Evolutionary conservation across 108 stramenopile species (phyloP), one percentile per base, ranked within the genome.

Genomic region (Pseudonitzschia multistriata): DNA sequence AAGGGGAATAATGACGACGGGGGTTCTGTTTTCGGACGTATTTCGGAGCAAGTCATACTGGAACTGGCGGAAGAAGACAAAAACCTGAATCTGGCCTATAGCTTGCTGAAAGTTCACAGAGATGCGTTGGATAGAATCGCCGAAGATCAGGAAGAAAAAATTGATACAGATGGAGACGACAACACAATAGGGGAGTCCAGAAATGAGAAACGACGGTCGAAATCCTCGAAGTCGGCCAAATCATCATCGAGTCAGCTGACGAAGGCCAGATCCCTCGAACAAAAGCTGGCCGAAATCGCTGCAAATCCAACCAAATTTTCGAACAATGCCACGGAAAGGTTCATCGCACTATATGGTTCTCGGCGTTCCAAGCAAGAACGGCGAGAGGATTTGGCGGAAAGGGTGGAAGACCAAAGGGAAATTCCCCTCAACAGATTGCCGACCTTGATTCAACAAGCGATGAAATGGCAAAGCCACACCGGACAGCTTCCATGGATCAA

Each of bases 391-490:
- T 68, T 96, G 29, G 92, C 84, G 1, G 80, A 82, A 39, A 49
- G 65, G 45, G 49, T 96, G 28, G 74, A 72, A 56, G 68, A 74
- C n/a, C 60, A 40, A 42, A 72, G 88, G 0, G 89, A 87, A 15
- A 77, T 84, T 17, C 94, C 95, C 3, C 59, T 84, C 49, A 77
- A 82, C 33, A 80, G 95, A 48, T 81, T 98, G 15, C 61, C 83
- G 27, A 68, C 85, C n/a, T 75, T 98, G 67, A 47, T 98, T 27
- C 93, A 95, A 47, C 94, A 97, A 70, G 95, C 96, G 2, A 72
- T 96, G 22, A 88, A 93, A 66, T 98, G 88, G 87, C 96, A 96
- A 68, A 74, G 75, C 40, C 74, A 84, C 69, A 88, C 87, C 2
- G 94, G 90, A 19, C 61, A 73, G 49, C 70, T 89, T 54, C 90